Evolutionary conservation across 2,329 filamentous ascomycete genomes (phyloP).

Genomic region (Byssothecium circinans): DNA sequence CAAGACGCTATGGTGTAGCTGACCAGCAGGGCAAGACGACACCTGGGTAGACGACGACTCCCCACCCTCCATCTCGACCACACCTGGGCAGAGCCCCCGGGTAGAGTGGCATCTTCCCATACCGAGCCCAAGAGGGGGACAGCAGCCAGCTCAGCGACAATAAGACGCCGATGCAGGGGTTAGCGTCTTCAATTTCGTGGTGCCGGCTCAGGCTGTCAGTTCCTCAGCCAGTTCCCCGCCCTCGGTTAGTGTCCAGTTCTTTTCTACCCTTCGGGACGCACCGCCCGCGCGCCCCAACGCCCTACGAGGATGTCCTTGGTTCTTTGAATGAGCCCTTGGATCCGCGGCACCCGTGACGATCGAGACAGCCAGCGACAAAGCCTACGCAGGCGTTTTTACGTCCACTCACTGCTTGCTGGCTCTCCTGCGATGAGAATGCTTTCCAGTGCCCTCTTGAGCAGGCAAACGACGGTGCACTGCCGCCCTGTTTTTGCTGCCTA

Average conservation of each 20-base stretch:
- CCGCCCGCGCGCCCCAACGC: constrained; percentile 26
- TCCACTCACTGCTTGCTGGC: constrained; percentile 8
- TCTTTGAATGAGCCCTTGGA: not conserved
- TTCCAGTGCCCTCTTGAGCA: constrained; percentile 11
- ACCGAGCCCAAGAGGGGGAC: constrained; percentile 5
- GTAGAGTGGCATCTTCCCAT: constrained; percentile 13
- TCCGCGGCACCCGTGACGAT: not conserved
- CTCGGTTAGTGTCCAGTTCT: constrained; percentile 19
- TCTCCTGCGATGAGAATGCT: not conserved
- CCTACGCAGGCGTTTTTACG: constrained; percentile 12
- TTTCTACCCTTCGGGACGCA: constrained; percentile 23
- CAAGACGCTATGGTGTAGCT: not conserved
- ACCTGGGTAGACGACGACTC: constrained; percentile 10
- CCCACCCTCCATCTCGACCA: constrained; percentile 12
- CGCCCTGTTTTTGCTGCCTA: constrained; percentile 30
- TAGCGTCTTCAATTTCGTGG: constrained; percentile 5
- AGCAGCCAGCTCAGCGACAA: constrained; percentile 7
- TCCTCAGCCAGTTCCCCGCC: constrained; percentile 25
- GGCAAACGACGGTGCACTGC: constrained; percentile 28
- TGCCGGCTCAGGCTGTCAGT: constrained; percentile 18
- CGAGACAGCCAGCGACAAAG: constrained; percentile 4
- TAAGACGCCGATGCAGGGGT: constrained; percentile 29
- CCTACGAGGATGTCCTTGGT: not conserved
- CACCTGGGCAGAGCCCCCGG: constrained; percentile 32
- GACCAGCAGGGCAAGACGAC: constrained; percentile 1